Base-by-base conservation (phyloP, 345 rosid species). In the Lagerstroemia speciosa region DNA sequence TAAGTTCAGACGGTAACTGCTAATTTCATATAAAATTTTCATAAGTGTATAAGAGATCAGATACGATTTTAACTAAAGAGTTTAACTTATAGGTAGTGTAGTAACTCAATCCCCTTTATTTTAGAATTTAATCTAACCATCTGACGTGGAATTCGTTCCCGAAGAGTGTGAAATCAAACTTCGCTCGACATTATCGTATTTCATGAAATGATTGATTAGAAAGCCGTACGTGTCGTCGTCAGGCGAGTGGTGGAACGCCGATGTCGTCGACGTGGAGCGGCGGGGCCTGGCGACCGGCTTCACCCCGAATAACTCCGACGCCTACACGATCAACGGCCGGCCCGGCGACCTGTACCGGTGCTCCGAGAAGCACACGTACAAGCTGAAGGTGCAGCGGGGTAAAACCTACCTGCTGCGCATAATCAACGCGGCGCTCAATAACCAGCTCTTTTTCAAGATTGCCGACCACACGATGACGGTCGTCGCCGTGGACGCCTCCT, bases 201-300 rank as follows among this genome's bases (percentile, higher is more conserved):
- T n/a, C n/a, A n/a, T n/a, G n/a, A n/a, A n/a, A n/a, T n/a, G n/a
- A n/a, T n/a, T n/a, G n/a, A n/a, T n/a, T n/a, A n/a, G n/a, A n/a
- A n/a, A n/a, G n/a, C n/a, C n/a, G n/a, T n/a, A n/a, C n/a, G n/a
- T n/a, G n/a, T n/a, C n/a, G n/a, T n/a, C n/a, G n/a, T 36, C 78
- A 92, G 94, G 97, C 34, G 97, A 91, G 78, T 94, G 96, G 96
- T 88, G 97, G 97, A 88, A 91, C 52, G 89, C 90, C 7, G 81
- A 89, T 67, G 84, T 85, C 24, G 38, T 86, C 16, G 93, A 83
- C n/a, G 75, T 91, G 2, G 89, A 82, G 41, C 83, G 71, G 67
- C 65, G 76, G 17, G 95, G 88, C 0, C 36, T 74, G 22, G 93
- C 89, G 36, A 69, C 76, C 5, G 99, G 98, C 0, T 73, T 53